Base-by-base conservation (phyloP, 495 filamentous ascomycete species). In the Amniculicola lignicola region DNA sequence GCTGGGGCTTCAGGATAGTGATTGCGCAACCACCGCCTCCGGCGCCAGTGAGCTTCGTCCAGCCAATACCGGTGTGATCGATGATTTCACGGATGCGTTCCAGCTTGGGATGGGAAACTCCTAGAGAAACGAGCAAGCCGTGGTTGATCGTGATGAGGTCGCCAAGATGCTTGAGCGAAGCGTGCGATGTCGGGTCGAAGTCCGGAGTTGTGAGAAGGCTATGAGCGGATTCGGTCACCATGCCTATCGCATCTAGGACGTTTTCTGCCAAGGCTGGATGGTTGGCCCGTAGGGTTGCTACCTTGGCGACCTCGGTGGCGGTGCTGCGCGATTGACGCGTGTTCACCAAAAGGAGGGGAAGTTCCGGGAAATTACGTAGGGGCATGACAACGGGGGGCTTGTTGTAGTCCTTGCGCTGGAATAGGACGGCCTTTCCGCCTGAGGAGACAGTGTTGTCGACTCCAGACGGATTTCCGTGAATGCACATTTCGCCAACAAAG, bases 401-500 rank as follows among this genome's bases (percentile, higher is more conserved):
- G 25, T 68, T 73, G 67, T 90, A 91, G 68, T 95, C 88, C 25
- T 71, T 75, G 38, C 93, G 80, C 63, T 88, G 83, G 74, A 94
- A 98, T 25, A 95, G 76, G 2, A 96, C 90, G 3, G 90, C 93
- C 74, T 92, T 95, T 47, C 93, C 93, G 60, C 89, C 83, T 10
- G 89, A 86, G 36, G 92, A 75, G 43, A 98, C 92, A n/a, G 93
- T 97, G 70, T 98, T 98, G 74, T 98, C 93, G 45, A 98, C 88
- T 0, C 93, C 93, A 7, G 88, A 94, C 3, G 93, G 92, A 67
- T 95, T 95, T 22, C 91, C 91, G 70, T 98, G 93, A 37, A 96
- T 96, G 64, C 89, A 91, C 79, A 96, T 84, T 72, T 98, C 93
- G 22, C 88, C 89, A 0, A 97, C 93, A 67, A 94, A 96, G 0